A percentile compares a stretch with the other conserved stretches of the same genome.
These are phyloP conservation scores for Basipetospora chlamydospora DNA, from an alignment of 2,329 filamentous ascomycete species.

Conservation along the genomic window DNA sequence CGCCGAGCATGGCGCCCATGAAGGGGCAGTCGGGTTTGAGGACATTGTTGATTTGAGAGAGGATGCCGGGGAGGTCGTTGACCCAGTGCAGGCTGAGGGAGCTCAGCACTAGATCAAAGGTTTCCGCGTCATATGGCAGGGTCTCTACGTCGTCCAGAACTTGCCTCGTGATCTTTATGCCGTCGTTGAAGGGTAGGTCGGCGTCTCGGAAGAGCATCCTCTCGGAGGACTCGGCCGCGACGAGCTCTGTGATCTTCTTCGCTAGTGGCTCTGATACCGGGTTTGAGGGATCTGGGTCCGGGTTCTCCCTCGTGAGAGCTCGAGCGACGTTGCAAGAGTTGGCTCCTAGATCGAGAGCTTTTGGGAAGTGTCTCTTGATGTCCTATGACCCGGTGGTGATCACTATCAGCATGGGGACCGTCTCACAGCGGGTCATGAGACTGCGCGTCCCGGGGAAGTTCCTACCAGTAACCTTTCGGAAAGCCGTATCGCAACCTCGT, in stretches of 20 bases:
- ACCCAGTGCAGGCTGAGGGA: slow-evolving; percentile 91
- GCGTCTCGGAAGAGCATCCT: slow-evolving; percentile 69
- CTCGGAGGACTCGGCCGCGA: slow-evolving; percentile 69
- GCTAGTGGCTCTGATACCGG: slow-evolving; percentile 52
- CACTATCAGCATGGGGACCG: too few species aligned
- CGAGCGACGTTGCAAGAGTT: slow-evolving; percentile 91
- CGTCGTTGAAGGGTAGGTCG: slow-evolving; percentile 56
- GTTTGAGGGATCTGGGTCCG: slow-evolving; percentile 41
- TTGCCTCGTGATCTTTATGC: slow-evolving; percentile 57
- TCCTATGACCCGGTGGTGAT: too few species aligned
- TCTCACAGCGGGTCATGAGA: slow-evolving; percentile 6
- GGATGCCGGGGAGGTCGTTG: slow-evolving; percentile 79
- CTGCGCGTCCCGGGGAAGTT: not conserved
- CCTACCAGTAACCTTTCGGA: slow-evolving; percentile 70
- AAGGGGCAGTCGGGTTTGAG: slow-evolving; percentile 87
- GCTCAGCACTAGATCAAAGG: slow-evolving; percentile 82
- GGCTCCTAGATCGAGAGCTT: slow-evolving; percentile 82
- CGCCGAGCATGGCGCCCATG: slow-evolving; percentile 90
- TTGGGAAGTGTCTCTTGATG: slow-evolving; percentile 76
- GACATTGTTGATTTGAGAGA: slow-evolving; percentile 72
- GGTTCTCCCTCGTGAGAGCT: slow-evolving; percentile 57
- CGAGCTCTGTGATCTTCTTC: slow-evolving; percentile 56
- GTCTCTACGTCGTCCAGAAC: slow-evolving; percentile 62
- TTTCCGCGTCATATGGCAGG: slow-evolving; percentile 58
- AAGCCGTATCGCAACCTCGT: slow-evolving; percentile 74